Base-by-base conservation (phyloP, 345 rosid genomes). In the Aquilaria yunnanensis region DNA sequence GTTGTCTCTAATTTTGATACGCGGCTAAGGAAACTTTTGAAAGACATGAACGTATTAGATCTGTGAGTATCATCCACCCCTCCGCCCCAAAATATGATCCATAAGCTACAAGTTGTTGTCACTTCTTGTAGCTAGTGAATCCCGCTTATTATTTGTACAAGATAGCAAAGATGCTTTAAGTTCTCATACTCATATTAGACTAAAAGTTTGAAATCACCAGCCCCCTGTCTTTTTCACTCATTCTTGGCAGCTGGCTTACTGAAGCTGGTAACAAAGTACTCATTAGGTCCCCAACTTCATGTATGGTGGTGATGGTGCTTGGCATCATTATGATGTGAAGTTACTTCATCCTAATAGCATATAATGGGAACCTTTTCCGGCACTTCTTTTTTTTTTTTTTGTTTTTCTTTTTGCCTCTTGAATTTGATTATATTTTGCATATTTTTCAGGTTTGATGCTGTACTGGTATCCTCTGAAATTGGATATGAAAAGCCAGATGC, bases 1-100 rank as follows among this genome's bases (percentile, higher is more conserved):
- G 96, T 92, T 46, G 88, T 89, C 14, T 92, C 96, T 57, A 92
- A 92, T 70, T 92, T 92, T 32, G 98, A 89, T 75, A 80, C 72
- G 50, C 82, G 96, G 29, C 69, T 92, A 45, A 87, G 90, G 83
- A 92, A 84, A 79, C 76, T 87, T 51, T 57, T 92, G 75, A 78
- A 87, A 82, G 98, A 92, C 72, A 83, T 89, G 60, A 76, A 80
- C 65, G 85, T 87, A 51, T 64, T 83, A 63, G 83, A 87, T 70
- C 75, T 92, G 98, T 91, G 78, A 85, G 96, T 72, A 46, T 61
- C 56, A 12, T 30, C 57, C 45, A 43, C 55, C 41, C 60, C 66
- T 5, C 47, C 33, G 34, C 14, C 43, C 43, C 8, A 56, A 3
- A 23, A 55, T 55, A 12, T 54, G 55, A 69, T 45, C 14, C 47